These are phyloP conservation scores for Luzula sylvatica DNA, from an alignment of 176 grass and related monocot species.

Conservation along the genomic window DNA sequence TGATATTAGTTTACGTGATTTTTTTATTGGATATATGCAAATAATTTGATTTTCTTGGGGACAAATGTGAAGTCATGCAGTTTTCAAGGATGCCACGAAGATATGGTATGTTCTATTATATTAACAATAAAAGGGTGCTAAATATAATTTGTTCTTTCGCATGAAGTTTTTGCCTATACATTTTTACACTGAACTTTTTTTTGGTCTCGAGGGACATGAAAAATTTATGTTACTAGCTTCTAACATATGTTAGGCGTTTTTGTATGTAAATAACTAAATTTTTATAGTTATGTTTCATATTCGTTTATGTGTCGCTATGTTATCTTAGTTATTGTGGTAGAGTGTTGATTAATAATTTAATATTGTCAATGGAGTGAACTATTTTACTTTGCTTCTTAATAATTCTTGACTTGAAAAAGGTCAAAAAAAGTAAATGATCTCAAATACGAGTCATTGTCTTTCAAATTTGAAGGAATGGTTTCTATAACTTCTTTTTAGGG, in stretches of 20 bases:
- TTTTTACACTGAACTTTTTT: not conserved
- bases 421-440: too few relatives aligned
- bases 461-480: too few relatives aligned
- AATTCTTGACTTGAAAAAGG: too few relatives aligned
- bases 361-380: too few relatives aligned
- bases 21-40: not conserved
- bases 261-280: not conserved
- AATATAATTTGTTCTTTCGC: slow-evolving; percentile 5
- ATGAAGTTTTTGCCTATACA: not conserved
- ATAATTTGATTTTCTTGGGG: not conserved
- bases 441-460: too few relatives aligned
- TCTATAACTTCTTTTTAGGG: too few relatives aligned
- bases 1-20: slow-evolving; percentile 1
- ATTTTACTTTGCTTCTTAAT: too few relatives aligned
- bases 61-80: slow-evolving; percentile 8
- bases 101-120: slow-evolving; percentile 4
- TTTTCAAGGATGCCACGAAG: not conserved
- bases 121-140: slow-evolving; percentile 21
- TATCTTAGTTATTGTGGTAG: not conserved
- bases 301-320: not conserved
- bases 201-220: slow-evolving; percentile 1
- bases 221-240: slow-evolving; percentile 4
- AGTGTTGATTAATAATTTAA: too few relatives aligned
- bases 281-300: not conserved
- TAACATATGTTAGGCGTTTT: not conserved